These are phyloP conservation scores for Gentiana dahurica DNA, from an alignment of 257 asterid species.

Conservation along the genomic window DNA sequence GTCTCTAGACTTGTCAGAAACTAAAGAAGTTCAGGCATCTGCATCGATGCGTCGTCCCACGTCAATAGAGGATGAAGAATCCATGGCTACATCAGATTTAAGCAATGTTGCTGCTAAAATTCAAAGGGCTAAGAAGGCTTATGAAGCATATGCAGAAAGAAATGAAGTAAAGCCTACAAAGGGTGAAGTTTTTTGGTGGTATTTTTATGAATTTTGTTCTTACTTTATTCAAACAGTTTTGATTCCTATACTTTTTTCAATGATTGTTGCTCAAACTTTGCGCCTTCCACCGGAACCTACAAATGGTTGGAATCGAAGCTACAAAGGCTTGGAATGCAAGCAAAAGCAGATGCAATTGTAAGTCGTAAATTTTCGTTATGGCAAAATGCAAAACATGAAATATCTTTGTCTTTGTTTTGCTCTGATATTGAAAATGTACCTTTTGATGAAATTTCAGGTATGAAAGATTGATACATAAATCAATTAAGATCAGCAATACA, in stretches of 20 bases:
- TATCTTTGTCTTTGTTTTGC: not conserved
- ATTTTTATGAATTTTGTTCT: conserved; percentile 70
- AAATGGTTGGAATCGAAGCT: conserved; percentile 54
- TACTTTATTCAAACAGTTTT: conserved; percentile 66
- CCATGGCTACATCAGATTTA: conserved; percentile 26
- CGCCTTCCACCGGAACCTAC: conserved; percentile 38
- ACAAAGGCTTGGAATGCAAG: conserved; percentile 39
- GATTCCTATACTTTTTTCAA: conserved; percentile 68
- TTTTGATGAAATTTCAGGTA: conserved; percentile 28
- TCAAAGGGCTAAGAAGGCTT: conserved; percentile 30
- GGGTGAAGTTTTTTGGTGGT: conserved; percentile 59
- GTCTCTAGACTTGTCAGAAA: conserved; percentile 5
- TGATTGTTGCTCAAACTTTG: conserved; percentile 70
- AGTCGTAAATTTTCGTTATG: conserved; percentile 17
- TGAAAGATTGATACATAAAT: conserved; percentile 37
- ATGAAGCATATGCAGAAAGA: conserved; percentile 26
- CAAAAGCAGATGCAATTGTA: conserved; percentile 51
- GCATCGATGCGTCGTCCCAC: conserved; percentile 13
- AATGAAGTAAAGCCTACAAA: conserved; percentile 51
- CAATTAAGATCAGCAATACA: conserved; percentile 32
- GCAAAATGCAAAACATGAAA: not conserved
- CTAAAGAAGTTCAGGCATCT: conserved; percentile 4
- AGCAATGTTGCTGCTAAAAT: conserved; percentile 35
- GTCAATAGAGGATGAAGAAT: conserved; percentile 18
- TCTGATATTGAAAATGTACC: not conserved